Evolutionary conservation across 306 rosid genomes (phyloP).

Genomic region (Mimosa pudica): DNA sequence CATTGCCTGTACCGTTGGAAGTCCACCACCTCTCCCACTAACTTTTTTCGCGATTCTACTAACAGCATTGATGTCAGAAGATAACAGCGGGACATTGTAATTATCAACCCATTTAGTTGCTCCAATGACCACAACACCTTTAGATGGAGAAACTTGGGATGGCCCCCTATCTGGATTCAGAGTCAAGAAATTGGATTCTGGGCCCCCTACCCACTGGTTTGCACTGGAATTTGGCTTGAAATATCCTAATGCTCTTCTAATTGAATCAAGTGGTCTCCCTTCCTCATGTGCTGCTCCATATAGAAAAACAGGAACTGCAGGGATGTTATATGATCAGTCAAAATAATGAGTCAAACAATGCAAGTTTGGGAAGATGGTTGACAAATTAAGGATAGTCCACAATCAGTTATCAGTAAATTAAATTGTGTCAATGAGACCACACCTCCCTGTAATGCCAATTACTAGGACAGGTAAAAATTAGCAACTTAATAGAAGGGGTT

Average conservation of each 20-base stretch:
- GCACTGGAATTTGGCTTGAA: conserved; percentile 75
- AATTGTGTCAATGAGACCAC: conserved; percentile 4
- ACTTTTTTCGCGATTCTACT: conserved; percentile 47
- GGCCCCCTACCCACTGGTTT: conserved; percentile 69
- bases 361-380: conserved; percentile 8
- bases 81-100: conserved; percentile 70
- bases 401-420: not conserved
- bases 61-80: conserved; percentile 53
- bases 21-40: conserved; percentile 38
- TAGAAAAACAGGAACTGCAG: conserved; percentile 70
- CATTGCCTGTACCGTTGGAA: conserved; percentile 87
- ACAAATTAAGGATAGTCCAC: conserved; percentile 12
- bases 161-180: conserved; percentile 80
- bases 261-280: conserved; percentile 64
- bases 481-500: conserved; percentile 1
- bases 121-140: conserved; percentile 61
- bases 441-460: not conserved
- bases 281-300: conserved; percentile 75
- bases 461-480: not conserved
- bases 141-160: conserved; percentile 45
- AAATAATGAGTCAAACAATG: conserved; percentile 9
- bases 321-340: conserved; percentile 33
- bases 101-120: conserved; percentile 59
- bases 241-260: conserved; percentile 79
- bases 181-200: conserved; percentile 45